Evolutionary conservation across 371 early-diverging fungal genomes (phyloP).

Genomic region (Apophysomyces ossiformis): DNA sequence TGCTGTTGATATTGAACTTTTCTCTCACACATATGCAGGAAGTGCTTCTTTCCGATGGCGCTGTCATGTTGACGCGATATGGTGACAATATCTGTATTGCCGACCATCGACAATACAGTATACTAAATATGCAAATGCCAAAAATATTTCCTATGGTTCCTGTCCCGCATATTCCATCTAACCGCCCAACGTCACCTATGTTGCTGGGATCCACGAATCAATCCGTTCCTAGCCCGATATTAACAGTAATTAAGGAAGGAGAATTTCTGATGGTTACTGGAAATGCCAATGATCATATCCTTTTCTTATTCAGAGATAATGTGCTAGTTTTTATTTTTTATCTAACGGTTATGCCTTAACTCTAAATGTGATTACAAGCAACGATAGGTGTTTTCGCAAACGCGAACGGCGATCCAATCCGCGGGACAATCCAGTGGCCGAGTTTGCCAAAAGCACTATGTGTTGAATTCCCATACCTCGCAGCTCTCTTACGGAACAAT

Average conservation of each 20-base stretch:
- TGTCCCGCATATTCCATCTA: slow-evolving; percentile 46
- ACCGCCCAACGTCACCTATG: slow-evolving; percentile 28
- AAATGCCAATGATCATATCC: slow-evolving; percentile 47
- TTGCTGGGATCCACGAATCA: slow-evolving; percentile 46
- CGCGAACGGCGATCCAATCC: slow-evolving; percentile 70
- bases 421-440: slow-evolving; percentile 82
- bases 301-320: slow-evolving; percentile 27
- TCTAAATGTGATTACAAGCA: slow-evolving; percentile 19
- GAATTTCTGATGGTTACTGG: slow-evolving; percentile 81
- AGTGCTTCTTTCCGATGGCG: slow-evolving; percentile 67
- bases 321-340: neutral
- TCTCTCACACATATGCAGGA: slow-evolving; percentile 51
- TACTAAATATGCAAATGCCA: slow-evolving; percentile 59
- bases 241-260: slow-evolving; percentile 62
- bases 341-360: slow-evolving; percentile 5
- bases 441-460: slow-evolving; percentile 71
- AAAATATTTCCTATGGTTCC: slow-evolving; percentile 64
- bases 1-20: neutral
- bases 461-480: slow-evolving; percentile 80
- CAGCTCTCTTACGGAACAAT: slow-evolving; percentile 71
- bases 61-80: slow-evolving; percentile 57
- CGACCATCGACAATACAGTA: slow-evolving; percentile 66
- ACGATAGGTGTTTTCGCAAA: slow-evolving; percentile 80
- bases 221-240: slow-evolving; percentile 59
- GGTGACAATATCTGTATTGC: slow-evolving; percentile 67